Evolutionary conservation across 2,329 filamentous ascomycete genomes (phyloP).

Genomic region (Scytalidium lignicola): DNA sequence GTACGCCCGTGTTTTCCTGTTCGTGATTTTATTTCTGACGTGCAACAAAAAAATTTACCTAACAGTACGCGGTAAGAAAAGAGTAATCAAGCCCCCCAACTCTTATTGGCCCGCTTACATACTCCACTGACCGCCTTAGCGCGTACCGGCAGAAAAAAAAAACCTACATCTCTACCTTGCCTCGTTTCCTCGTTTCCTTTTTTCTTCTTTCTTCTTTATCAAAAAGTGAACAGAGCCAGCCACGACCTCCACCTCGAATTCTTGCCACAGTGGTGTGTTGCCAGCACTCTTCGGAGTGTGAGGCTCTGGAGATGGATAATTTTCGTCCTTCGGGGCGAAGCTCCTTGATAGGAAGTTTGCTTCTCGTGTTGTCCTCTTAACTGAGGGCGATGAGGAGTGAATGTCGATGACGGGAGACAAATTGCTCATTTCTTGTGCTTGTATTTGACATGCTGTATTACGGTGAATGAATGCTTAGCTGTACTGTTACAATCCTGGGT

Average conservation of each 20-base stretch:
- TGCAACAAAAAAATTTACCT: too few species aligned
- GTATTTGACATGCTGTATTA: too few species aligned
- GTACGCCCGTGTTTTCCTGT: too few species aligned
- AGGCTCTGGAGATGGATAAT: slow-evolving; percentile 58
- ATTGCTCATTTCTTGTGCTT: not conserved
- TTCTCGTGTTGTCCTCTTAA: slow-evolving; percentile 63
- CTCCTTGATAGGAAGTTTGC: slow-evolving; percentile 65
- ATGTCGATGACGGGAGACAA: slow-evolving; percentile 71
- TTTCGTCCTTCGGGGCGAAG: slow-evolving; percentile 32
- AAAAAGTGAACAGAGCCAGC: slow-evolving; percentile 62
- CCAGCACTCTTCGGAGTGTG: slow-evolving; percentile 48
- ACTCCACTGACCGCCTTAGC: too few species aligned
- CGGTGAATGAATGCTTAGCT: too few species aligned
- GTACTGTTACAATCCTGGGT: too few species aligned
- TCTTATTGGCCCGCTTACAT: too few species aligned
- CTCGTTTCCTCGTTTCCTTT: not conserved
- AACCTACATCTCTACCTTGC: too few species aligned
- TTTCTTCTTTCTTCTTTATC: slow-evolving; percentile 42
- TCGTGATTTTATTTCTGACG: too few species aligned
- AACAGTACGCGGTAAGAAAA: too few species aligned
- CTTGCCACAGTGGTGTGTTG: slow-evolving; percentile 63
- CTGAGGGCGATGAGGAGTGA: slow-evolving; percentile 64
- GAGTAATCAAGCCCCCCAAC: too few species aligned
- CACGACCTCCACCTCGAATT: slow-evolving; percentile 60
- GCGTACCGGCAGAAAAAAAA: too few species aligned